These are phyloP conservation scores for Angomonas deanei DNA, from an alignment of 208 protist species.

Conservation along the genomic window DNA sequence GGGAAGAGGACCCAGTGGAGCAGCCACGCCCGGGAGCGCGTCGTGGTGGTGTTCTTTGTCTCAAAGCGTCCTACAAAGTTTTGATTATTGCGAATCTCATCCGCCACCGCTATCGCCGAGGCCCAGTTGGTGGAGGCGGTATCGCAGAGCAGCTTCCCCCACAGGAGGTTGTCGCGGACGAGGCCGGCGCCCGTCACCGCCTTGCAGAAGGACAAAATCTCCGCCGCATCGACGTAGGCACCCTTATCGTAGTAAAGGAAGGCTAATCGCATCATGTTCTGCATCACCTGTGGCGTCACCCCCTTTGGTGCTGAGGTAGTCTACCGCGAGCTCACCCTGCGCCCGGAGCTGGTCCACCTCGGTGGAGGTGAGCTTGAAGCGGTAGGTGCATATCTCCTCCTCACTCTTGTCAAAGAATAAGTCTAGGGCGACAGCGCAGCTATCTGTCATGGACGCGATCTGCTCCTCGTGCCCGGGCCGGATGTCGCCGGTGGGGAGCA, in stretches of 20 bases:
- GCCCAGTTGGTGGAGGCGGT: conserved; percentile 80
- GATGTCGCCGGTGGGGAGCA: conserved; percentile 60
- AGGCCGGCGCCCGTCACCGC: conserved; percentile 77
- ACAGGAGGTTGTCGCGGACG: conserved; percentile 53
- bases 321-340: conserved; percentile 66
- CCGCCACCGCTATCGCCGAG: conserved; percentile 65
- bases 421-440: conserved; percentile 54
- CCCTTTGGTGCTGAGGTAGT: conserved; percentile 58
- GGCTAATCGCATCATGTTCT: conserved; percentile 67
- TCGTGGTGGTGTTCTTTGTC: conserved; percentile 47
- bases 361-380: conserved; percentile 67
- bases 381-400: conserved; percentile 63
- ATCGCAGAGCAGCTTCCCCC: conserved; percentile 87
- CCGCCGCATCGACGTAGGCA: conserved; percentile 71
- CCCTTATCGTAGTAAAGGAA: conserved; percentile 86
- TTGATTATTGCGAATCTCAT: conserved; percentile 64
- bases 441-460: conserved; percentile 46
- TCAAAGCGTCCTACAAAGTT: conserved; percentile 48
- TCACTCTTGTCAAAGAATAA: conserved; percentile 74
- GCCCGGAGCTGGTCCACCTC: conserved; percentile 70
- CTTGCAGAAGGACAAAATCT: conserved; percentile 78
- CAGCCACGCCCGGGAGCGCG: conserved; percentile 76
- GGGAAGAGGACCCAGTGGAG: conserved; percentile 90
- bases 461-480: conserved; percentile 64
- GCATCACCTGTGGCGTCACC: conserved; percentile 66